Conservation (phyloP, 495 filamentous ascomycete species). For the Lasiosphaeria ovina region DNA sequence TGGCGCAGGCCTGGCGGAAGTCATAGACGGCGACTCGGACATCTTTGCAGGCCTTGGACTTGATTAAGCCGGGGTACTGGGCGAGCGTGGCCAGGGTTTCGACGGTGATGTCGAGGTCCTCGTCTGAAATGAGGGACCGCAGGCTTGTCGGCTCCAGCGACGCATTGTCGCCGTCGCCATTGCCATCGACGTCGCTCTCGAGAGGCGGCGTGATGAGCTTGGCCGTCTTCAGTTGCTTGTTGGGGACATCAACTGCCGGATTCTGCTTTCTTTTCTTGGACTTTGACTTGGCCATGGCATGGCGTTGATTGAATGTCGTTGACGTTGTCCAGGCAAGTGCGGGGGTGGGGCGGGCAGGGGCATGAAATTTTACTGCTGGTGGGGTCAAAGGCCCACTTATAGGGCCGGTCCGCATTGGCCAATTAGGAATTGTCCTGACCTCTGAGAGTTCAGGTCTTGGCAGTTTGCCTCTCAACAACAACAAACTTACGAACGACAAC, state of each 20-base stretch:
- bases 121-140: conserved; percentile 35
- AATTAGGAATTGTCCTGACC: neutral
- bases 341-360: neutral
- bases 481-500: too few species aligned
- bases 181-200: conserved; percentile 19
- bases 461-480: too few species aligned
- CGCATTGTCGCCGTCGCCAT: conserved; percentile 1
- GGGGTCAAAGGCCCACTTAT: neutral
- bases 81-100: conserved; percentile 42
- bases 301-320: neutral
- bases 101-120: conserved; percentile 47
- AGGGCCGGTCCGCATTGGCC: neutral
- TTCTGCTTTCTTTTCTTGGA: conserved; percentile 25
- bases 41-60: conserved; percentile 46
- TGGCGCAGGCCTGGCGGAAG: conserved; percentile 45
- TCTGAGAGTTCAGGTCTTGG: neutral
- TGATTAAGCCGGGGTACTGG: conserved; percentile 41
- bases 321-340: neutral
- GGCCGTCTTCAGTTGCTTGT: conserved; percentile 30
- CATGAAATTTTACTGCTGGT: neutral
- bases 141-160: conserved; percentile 32
- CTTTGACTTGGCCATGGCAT: conserved; percentile 29
- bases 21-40: conserved; percentile 46
- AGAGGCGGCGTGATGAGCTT: conserved; percentile 32
- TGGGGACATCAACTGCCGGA: conserved; percentile 18